Conservation (phyloP, 495 filamentous ascomycete genomes). For the Penicillium samsonianum region DNA sequence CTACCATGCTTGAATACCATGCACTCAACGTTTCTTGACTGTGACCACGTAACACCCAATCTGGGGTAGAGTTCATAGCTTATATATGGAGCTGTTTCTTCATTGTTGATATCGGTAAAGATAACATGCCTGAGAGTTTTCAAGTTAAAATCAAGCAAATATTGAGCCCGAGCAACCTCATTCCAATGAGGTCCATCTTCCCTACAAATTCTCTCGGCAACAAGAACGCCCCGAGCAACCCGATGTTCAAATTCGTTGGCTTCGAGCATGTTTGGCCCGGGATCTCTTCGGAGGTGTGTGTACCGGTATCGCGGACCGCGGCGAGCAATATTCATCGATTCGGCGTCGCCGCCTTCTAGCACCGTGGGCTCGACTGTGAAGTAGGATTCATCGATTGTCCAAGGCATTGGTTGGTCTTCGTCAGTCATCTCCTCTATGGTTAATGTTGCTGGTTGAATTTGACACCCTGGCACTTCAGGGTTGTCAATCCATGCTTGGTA, state of each 20-base stretch:
- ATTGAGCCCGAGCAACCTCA: not conserved
- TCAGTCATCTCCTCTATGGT: not conserved
- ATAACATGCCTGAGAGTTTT: not conserved
- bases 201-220: not conserved
- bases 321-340: not conserved
- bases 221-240: not conserved
- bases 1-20: not conserved
- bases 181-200: not conserved
- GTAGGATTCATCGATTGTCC: not conserved
- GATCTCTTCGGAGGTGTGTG: not conserved
- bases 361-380: not conserved
- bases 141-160: not conserved
- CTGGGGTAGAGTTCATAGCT: not conserved
- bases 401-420: not conserved
- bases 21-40: not conserved
- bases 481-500: constrained; percentile 12
- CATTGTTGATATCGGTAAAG: not conserved
- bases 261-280: not conserved
- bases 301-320: not conserved
- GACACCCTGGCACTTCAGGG: not conserved
- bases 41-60: not conserved
- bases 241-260: not conserved
- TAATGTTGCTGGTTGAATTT: not conserved
- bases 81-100: not conserved
- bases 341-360: not conserved